These are phyloP conservation scores for Cercophora sp. DNA, from an alignment of 495 filamentous ascomycete species.

Conservation along the genomic window DNA sequence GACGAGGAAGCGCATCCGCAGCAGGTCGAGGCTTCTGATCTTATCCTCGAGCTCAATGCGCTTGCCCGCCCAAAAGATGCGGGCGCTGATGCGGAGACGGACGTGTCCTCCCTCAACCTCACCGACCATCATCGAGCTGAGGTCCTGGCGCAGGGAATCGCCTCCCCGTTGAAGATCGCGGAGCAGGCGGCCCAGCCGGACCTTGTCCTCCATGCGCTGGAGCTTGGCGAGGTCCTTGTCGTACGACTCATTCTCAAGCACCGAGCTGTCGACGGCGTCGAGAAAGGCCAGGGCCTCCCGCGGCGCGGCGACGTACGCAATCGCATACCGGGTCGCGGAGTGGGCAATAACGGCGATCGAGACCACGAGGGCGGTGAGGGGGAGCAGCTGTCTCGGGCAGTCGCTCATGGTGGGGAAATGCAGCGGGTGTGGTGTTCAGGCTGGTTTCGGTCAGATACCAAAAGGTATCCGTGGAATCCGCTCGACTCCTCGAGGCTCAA, in stretches of 20 bases:
- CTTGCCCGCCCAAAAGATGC: conserved; percentile 47
- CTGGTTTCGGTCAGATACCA: no score
- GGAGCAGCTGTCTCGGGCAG: conserved; percentile 38
- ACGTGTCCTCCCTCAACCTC: conserved; percentile 36
- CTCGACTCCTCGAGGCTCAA: no score
- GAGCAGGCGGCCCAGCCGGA: conserved; percentile 46
- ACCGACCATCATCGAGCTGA: conserved; percentile 44
- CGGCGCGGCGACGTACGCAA: conserved; percentile 46
- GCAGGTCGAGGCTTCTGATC: conserved; percentile 56
- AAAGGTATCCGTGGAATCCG: no score
- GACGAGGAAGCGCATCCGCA: conserved; percentile 55
- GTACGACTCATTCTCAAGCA: conserved; percentile 51
- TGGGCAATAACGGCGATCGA: conserved; percentile 40
- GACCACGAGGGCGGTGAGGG: conserved; percentile 47
- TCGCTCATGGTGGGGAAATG: conserved; percentile 42
- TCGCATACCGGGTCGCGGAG: conserved; percentile 38
- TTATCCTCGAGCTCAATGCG: conserved; percentile 43
- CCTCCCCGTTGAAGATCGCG: conserved; percentile 55
- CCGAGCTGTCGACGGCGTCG: conserved; percentile 46
- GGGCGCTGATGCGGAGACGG: conserved; percentile 40
- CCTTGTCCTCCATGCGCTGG: conserved; percentile 47
- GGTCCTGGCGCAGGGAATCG: conserved; percentile 47
- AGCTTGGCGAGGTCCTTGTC: conserved; percentile 49
- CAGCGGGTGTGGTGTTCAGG: no score
- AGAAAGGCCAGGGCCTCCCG: conserved; percentile 46